phyloP scores from a whole-genome alignment of 1,284 basidiomycete species.

The Pseudozyma sp. region DNA sequence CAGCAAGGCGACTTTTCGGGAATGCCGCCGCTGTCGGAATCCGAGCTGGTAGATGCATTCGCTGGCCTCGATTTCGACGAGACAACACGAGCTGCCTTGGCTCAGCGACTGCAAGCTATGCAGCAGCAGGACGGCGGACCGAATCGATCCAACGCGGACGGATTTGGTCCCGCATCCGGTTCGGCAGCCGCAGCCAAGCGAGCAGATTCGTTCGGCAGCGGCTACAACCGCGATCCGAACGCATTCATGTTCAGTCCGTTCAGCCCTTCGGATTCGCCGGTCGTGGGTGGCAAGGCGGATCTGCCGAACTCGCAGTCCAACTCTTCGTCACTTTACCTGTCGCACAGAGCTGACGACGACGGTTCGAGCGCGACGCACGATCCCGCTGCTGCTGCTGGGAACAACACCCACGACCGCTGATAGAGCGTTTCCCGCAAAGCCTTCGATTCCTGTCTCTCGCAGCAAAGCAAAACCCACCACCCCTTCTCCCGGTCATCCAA shows the following conservation, averaged over 20 bases:
- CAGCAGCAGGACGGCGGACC: conserved; percentile 1
- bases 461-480: no score
- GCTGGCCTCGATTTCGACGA: conserved; percentile 45
- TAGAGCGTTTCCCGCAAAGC: neutral
- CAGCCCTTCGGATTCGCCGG: conserved; percentile 50
- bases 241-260: conserved; percentile 57
- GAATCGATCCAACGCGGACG: conserved; percentile 1
- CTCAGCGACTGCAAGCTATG: conserved; percentile 24
- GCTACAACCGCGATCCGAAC: conserved; percentile 45
- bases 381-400: neutral
- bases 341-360: conserved; percentile 23
- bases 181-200: conserved; percentile 5
- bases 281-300: conserved; percentile 43
- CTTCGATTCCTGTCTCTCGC: no score
- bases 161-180: conserved; percentile 7
- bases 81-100: conserved; percentile 16
- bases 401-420: conserved; percentile 11
- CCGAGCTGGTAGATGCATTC: conserved; percentile 39
- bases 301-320: conserved; percentile 27
- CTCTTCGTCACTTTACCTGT: conserved; percentile 25
- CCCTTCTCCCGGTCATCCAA: no score
- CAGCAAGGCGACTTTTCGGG: conserved; percentile 19
- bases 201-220: conserved; percentile 22
- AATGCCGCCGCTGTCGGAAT: conserved; percentile 20
- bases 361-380: neutral